Evolutionary conservation across 305 asterid species (phyloP), one percentile per base, ranked within the genome.

Genomic region (Solanum hybrid): DNA sequence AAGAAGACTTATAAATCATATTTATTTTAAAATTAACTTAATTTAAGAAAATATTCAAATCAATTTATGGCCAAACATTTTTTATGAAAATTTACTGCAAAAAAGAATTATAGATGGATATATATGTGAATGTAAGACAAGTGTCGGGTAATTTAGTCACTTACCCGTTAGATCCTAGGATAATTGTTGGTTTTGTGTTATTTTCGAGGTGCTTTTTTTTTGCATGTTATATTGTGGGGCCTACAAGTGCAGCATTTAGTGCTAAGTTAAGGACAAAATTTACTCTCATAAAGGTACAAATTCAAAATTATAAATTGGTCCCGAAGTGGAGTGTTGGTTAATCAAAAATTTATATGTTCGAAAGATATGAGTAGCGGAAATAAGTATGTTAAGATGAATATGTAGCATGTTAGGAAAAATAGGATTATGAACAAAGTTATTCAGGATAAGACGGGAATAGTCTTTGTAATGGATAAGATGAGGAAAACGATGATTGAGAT

Each of bases 201-300:
- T 85, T 85, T 82, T 20, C 76, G 75, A 85, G 87, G 87, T 56
- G 75, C 4, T 56, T 82, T 42, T 84, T 82, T 46, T 84, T 46
- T 10, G 40, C 75, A 31, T 51, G 87, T 51, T 56, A 56, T 85
- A 2, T 3, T 11, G 32, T 51, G 87, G 76, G 75, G 1, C 76
- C 76, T 11, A 56, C 42, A 51, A 29, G 2, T 22, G 6, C 60
- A 79, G 0, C 22, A 79, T 79, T 79, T 79, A 79, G 31, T 37
- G 32, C 22, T n/a, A 36, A 36, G 4, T 5, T 3, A n/a, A 36
- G 32, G 56, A 42, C 56, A 12, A 0, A 42, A 42, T 42, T 42
- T 42, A 42, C 56, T 12, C 17, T 4, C 2, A 42, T 13, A 42
- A 12, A 13, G 17, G 56, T 42, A 42, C 56, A 0, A 42, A 42